Base-by-base conservation (phyloP, 2,329 filamentous ascomycete genomes). In the Epichloe aotearoae region DNA sequence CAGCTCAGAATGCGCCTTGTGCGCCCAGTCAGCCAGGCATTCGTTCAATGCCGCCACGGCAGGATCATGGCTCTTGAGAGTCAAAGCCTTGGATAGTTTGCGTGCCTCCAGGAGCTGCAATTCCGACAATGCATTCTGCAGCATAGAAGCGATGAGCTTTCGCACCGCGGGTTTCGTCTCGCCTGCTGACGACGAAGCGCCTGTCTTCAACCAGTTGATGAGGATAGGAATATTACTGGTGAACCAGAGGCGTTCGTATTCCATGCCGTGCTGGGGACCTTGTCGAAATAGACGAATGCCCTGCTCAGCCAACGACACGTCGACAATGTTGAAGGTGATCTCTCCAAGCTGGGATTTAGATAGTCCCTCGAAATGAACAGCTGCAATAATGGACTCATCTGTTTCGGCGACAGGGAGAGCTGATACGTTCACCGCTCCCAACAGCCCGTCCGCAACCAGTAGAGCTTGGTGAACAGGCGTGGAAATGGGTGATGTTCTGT, bases 401-500 rank as follows among this genome's bases (percentile, higher is more conserved):
- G 63, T 63, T 53, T 67, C 62, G 1, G 68, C 46, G 37, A 70
- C 54, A 17, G 72, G 66, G 45, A 77, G 61, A 8, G 70, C 61
- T 5, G 75, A 64, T 6, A 79, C 57, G 2, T 75, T 71, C 5
- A 83, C 73, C 1, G 84, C 79, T 7, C 85, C 88, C 49, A 78
- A 70, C 2, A 95, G 68, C 0, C 88, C 89, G 46, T 86, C 76
- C 0, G 81, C 82, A 8, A 95, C 76, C 10, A 96, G 59, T 15
- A 96, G 67, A 1, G 84, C 80, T 62, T 83, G 86, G 62, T 97
- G 91, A 1, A 96, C 88, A 0, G 91, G 90, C 43, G 88, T 88
- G 6, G 82, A 80, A 41, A 93, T 74, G 15, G 82, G 76, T 12
- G 82, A 81, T 51, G 80, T 76, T 54, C 80, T 74, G 8, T 82